These are phyloP conservation scores for Morella rubra DNA, from an alignment of 306 rosid species.

Conservation along the genomic window DNA sequence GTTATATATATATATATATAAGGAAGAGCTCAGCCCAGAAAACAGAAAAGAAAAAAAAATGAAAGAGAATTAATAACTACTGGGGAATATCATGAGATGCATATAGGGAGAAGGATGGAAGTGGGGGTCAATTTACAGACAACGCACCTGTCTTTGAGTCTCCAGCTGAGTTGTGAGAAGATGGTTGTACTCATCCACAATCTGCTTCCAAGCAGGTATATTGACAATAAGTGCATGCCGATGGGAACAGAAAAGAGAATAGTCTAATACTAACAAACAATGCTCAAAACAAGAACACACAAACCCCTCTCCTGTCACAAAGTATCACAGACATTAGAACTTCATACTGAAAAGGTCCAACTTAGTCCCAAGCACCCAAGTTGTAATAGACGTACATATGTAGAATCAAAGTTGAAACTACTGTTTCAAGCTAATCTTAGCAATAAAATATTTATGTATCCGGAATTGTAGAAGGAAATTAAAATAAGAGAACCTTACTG, in stretches of 20 bases:
- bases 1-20: no score
- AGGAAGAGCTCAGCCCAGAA: not conserved
- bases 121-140: not conserved
- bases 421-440: constrained; percentile 5
- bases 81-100: not conserved
- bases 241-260: constrained; percentile 7
- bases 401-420: constrained; percentile 15
- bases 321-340: not conserved
- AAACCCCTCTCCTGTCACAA: not conserved
- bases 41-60: not conserved
- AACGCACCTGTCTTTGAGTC: constrained; percentile 83
- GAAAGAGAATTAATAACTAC: not conserved
- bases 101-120: not conserved
- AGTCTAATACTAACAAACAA: constrained; percentile 11
- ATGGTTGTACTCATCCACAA: constrained; percentile 83
- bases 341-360: constrained; percentile 3
- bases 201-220: constrained; percentile 54
- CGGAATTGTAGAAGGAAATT: not conserved
- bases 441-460: no score
- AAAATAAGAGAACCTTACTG: constrained; percentile 47
- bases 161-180: constrained; percentile 90
- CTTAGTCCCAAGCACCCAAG: constrained; percentile 7
- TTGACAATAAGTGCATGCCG: constrained; percentile 23
- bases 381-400: constrained; percentile 9
- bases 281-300: not conserved